phyloP scores from a whole-genome alignment of 495 filamentous ascomycete species.

The Trichoderma parareesei region DNA sequence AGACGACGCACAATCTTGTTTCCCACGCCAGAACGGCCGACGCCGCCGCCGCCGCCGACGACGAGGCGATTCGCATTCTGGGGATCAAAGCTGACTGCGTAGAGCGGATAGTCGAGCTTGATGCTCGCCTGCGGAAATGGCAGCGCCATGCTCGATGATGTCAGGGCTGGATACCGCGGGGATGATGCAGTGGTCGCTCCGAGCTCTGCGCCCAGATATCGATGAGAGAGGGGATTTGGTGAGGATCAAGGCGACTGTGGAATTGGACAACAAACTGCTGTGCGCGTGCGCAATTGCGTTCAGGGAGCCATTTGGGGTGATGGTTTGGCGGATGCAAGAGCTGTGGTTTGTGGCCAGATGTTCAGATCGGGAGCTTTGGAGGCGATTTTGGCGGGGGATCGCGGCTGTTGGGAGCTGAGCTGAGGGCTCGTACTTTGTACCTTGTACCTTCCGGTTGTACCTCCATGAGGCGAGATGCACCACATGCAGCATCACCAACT shows the following conservation, averaged over 20 bases:
- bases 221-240: not conserved
- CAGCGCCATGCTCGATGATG: constrained; percentile 6
- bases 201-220: not conserved
- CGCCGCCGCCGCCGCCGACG: constrained; percentile 87
- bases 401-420: not conserved
- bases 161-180: not conserved
- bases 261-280: not conserved
- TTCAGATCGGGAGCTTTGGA: not conserved
- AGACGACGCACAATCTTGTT: constrained; percentile 67
- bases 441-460: not conserved
- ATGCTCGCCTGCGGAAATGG: constrained; percentile 40
- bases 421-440: not conserved
- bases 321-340: not conserved
- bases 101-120: constrained; percentile 80
- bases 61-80: constrained; percentile 64
- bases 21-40: constrained; percentile 72
- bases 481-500: too few relatives aligned
- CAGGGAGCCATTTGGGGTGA: not conserved
- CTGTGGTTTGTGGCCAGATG: constrained; percentile 2
- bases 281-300: not conserved
- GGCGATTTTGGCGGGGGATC: constrained; percentile 1
- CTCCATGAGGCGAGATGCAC: not conserved
- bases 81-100: constrained; percentile 81
- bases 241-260: not conserved
- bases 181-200: not conserved